Conservation (phyloP, 225 moss, liverwort and hornwort genomes). For the Anthoceros angustus region DNA sequence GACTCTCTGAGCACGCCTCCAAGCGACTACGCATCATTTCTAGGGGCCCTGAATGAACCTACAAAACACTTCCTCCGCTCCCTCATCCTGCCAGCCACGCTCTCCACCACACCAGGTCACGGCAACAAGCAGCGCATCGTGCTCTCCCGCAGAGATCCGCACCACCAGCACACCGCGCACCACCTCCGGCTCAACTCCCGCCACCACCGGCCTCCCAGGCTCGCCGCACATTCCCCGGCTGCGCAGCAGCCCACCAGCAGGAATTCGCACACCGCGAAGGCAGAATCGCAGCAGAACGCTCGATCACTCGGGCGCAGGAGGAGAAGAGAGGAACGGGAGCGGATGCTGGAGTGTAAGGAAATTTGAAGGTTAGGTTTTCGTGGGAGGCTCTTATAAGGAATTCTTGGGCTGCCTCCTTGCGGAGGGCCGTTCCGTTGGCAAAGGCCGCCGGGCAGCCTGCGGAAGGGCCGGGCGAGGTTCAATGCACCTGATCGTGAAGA, state of each 20-base stretch:
- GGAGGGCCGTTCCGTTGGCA: too few species aligned
- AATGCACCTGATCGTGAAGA: constrained; percentile 6
- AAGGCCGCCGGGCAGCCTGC: too few species aligned
- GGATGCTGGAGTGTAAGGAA: not conserved
- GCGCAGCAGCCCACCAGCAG: not conserved
- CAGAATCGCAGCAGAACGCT: not conserved
- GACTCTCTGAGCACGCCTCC: too few species aligned
- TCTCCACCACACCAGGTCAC: too few species aligned
- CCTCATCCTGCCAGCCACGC: too few species aligned
- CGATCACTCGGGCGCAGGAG: not conserved
- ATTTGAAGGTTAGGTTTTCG: constrained; percentile 4
- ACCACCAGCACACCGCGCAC: too few species aligned
- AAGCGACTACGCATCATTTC: too few species aligned
- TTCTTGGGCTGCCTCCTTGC: not conserved
- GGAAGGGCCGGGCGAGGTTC: not conserved
- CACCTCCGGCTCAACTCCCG: too few species aligned
- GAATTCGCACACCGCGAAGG: not conserved
- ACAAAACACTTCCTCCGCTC: not conserved
- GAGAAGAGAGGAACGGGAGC: not conserved
- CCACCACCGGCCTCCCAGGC: too few species aligned
- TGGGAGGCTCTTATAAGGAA: not conserved
- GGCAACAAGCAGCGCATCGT: too few species aligned
- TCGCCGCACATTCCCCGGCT: not conserved
- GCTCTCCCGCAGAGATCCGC: too few species aligned
- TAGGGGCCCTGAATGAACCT: too few species aligned